These are phyloP conservation scores for Populus simonii DNA, from an alignment of 345 rosid species.

Conservation along the genomic window DNA sequence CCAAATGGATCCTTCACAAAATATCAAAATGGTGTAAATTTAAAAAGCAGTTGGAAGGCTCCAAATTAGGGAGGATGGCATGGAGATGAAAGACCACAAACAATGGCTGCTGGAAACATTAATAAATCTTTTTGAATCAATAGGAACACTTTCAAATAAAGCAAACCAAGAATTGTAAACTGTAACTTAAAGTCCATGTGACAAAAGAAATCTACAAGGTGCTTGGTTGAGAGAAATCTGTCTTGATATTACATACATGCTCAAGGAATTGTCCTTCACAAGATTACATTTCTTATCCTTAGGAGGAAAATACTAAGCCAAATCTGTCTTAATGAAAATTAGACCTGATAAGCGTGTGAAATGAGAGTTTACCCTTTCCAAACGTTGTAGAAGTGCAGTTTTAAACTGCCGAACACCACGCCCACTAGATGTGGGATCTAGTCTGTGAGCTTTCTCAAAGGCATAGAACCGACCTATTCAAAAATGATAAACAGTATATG, in stretches of 20 bases:
- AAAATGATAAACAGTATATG: neutral
- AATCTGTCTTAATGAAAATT: neutral
- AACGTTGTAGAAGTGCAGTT: constrained; percentile 97
- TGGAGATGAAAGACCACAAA: too few relatives aligned
- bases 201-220: neutral
- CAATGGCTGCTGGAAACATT: too few relatives aligned
- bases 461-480: constrained; percentile 91
- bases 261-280: neutral
- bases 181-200: neutral
- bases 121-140: neutral
- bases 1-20: neutral
- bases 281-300: neutral
- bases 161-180: neutral
- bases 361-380: constrained; percentile 62
- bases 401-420: constrained; percentile 99
- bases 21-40: neutral
- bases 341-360: neutral
- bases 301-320: too few relatives aligned
- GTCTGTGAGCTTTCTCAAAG: constrained; percentile 89
- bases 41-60: neutral
- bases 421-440: constrained; percentile 97
- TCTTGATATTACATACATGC: neutral
- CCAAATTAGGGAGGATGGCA: too few relatives aligned
- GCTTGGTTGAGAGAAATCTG: neutral
- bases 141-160: neutral